These are phyloP conservation scores for Amanita inopinata DNA, from an alignment of 768 basidiomycete species.

Conservation along the genomic window DNA sequence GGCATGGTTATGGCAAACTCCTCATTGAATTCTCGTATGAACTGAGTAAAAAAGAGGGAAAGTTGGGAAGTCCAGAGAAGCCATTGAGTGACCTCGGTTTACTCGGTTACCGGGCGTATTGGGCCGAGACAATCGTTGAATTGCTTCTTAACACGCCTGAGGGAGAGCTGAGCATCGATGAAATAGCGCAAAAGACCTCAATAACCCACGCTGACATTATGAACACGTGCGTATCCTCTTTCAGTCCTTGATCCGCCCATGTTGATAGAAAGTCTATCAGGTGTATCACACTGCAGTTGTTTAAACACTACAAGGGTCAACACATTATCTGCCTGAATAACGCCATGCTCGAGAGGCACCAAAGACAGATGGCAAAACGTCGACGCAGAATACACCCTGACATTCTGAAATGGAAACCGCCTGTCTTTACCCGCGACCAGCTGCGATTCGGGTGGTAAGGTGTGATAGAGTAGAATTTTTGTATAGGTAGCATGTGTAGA, in stretches of 20 bases:
- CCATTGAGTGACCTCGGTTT: conserved; percentile 92
- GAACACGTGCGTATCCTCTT: conserved; percentile 75
- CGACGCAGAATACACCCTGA: conserved; percentile 72
- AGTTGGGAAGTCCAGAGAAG: conserved; percentile 96
- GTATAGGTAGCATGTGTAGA: conserved; percentile 1
- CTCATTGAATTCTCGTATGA: conserved; percentile 99
- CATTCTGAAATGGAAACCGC: conserved; percentile 88
- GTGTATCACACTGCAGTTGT: conserved; percentile 87
- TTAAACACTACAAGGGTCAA: conserved; percentile 93
- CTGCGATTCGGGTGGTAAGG: conserved; percentile 62
- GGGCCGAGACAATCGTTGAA: conserved; percentile 95
- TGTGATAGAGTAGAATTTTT: background rate
- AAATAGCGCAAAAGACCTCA: conserved; percentile 91
- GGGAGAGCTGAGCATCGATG: conserved; percentile 85
- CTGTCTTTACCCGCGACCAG: conserved; percentile 84
- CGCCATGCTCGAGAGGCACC: conserved; percentile 82
- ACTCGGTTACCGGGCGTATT: conserved; percentile 89
- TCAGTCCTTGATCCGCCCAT: conserved; percentile 8
- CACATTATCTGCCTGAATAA: conserved; percentile 91
- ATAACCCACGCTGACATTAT: conserved; percentile 95
- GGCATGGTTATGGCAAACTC: conserved; percentile 90
- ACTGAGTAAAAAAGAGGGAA: conserved; percentile 91
- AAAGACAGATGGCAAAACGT: conserved; percentile 72
- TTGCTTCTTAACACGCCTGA: conserved; percentile 67
- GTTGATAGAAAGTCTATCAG: conserved; percentile 30